phyloP scores from a whole-genome alignment of 2,329 filamentous ascomycete genomes.

The Amauroascus niger region DNA sequence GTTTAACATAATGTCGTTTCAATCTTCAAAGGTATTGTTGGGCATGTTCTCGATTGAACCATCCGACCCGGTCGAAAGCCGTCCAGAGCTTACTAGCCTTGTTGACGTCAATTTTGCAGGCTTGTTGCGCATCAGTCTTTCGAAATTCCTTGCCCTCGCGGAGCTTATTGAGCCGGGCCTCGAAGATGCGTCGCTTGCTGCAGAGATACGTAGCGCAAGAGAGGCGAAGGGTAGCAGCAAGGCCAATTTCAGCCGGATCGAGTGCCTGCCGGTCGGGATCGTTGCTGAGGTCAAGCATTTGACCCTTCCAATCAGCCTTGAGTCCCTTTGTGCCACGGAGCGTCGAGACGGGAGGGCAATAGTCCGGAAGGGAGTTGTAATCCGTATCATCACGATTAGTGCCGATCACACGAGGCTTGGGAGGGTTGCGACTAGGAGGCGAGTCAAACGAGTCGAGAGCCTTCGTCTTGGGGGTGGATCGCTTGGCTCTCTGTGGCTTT shows the following conservation, averaged over 20 bases:
- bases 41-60: constrained; percentile 55
- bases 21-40: not conserved
- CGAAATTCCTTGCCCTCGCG: constrained; percentile 70
- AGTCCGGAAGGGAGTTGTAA: constrained; percentile 61
- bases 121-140: constrained; percentile 91
- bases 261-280: constrained; percentile 63
- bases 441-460: constrained; percentile 32
- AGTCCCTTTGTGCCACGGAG: constrained; percentile 61
- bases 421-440: constrained; percentile 25
- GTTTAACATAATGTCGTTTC: not conserved
- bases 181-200: constrained; percentile 87
- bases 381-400: constrained; percentile 74
- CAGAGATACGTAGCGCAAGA: constrained; percentile 82
- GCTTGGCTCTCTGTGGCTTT: constrained; percentile 24
- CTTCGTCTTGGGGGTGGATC: constrained; percentile 33
- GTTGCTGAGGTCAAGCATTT: constrained; percentile 61
- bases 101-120: constrained; percentile 97
- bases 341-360: constrained; percentile 58
- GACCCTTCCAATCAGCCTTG: constrained; percentile 81
- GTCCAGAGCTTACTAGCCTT: constrained; percentile 90
- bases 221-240: constrained; percentile 70
- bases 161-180: constrained; percentile 58
- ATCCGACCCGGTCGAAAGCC: constrained; percentile 77
- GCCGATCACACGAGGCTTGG: constrained; percentile 40
- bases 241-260: constrained; percentile 64